These are phyloP conservation scores for Aspergillus texensis DNA, from an alignment of 2,329 filamentous ascomycete genomes.

Conservation along the genomic window DNA sequence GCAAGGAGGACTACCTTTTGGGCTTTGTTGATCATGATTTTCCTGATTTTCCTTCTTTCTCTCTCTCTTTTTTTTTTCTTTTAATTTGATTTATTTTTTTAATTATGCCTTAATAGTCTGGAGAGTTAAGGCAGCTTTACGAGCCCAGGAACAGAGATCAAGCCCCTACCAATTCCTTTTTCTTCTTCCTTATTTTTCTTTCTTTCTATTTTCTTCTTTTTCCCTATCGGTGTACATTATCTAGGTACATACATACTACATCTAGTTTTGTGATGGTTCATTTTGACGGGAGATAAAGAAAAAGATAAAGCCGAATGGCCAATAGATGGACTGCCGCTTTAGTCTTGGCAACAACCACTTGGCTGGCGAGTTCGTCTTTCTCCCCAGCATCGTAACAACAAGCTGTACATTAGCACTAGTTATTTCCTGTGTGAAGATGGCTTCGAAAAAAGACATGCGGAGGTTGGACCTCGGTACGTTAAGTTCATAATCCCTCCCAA, in stretches of 20 bases:
- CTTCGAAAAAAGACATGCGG: constrained; percentile 75
- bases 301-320: constrained; percentile 5
- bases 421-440: constrained; percentile 51
- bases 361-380: constrained; percentile 11
- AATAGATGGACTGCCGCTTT: constrained; percentile 18
- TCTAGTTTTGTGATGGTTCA: too few relatives aligned
- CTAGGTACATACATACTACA: not conserved
- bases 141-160: not conserved
- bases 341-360: constrained; percentile 23
- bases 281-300: not conserved
- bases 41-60: not conserved
- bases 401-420: constrained; percentile 4
- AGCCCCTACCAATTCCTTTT: not conserved
- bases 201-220: too few relatives aligned
- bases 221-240: not conserved
- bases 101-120: too few relatives aligned
- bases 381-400: constrained; percentile 5
- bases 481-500: not conserved
- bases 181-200: too few relatives aligned
- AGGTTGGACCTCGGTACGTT: constrained; percentile 70
- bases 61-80: not conserved
- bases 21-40: not conserved
- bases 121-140: not conserved
- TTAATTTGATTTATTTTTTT: not conserved
- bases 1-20: not conserved